These are phyloP conservation scores for Paratinospora sagittata DNA, from an alignment of 164 flowering plant species.

Conservation along the genomic window DNA sequence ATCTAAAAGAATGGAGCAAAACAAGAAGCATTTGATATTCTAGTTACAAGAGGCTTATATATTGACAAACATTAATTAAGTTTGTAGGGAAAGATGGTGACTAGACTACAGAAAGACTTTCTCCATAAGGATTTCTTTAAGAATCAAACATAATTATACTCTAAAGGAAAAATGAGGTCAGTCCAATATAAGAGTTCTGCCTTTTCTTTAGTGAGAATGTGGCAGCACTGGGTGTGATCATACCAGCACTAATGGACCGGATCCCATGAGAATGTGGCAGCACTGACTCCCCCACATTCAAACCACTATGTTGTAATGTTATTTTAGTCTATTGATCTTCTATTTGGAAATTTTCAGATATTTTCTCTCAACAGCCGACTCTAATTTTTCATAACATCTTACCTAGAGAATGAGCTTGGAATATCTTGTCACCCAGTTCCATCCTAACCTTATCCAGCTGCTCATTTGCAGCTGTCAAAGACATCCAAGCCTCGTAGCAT, in stretches of 20 bases:
- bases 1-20: constrained; percentile 28
- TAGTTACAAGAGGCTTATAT: not conserved
- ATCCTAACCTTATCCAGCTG: constrained; percentile 58
- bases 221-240: no score
- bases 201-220: not conserved
- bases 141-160: not conserved
- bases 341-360: not conserved
- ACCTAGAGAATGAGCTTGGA: constrained; percentile 53
- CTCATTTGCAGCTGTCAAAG: constrained; percentile 55
- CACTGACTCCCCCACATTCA: not conserved
- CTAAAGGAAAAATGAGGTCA: not conserved
- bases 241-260: no score
- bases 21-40: not conserved
- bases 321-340: not conserved
- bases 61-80: not conserved
- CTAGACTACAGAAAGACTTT: not conserved
- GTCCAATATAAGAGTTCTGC: not conserved
- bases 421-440: constrained; percentile 62
- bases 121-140: not conserved
- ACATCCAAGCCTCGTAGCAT: constrained; percentile 89
- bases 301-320: not conserved
- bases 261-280: not conserved
- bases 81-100: not conserved
- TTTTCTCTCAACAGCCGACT: not conserved
- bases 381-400: constrained; percentile 14